Percentiles rank a stretch among this genome's conserved stretches.
Evolutionary conservation across 331 rosid genomes (phyloP).

Genomic region (Dryas integrifolia): DNA sequence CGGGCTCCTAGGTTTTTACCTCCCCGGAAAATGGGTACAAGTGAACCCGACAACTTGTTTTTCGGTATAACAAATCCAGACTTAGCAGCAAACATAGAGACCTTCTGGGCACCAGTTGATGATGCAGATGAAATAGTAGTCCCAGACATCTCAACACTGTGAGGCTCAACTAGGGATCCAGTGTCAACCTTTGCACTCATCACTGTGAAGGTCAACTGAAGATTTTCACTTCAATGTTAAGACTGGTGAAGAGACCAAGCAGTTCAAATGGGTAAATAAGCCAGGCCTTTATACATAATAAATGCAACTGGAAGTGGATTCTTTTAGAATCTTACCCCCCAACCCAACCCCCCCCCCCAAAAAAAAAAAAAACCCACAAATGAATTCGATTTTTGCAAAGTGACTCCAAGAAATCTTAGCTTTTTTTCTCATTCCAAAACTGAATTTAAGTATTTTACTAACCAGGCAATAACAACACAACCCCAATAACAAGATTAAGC

Average conservation of each 20-base stretch:
- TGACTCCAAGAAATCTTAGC: background rate
- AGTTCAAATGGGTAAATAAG: background rate
- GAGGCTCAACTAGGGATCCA: constrained; percentile 41
- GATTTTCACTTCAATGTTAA: background rate
- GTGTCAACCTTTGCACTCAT: constrained; percentile 49
- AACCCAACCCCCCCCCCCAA: too few relatives aligned
- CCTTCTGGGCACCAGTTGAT: constrained; percentile 54
- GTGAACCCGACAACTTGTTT: constrained; percentile 86
- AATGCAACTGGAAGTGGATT: background rate
- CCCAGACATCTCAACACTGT: constrained; percentile 51
- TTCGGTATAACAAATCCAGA: constrained; percentile 92
- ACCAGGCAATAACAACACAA: background rate
- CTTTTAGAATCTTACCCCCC: too few relatives aligned
- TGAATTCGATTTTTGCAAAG: background rate
- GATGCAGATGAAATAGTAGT: constrained; percentile 42
- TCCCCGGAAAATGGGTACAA: constrained; percentile 72
- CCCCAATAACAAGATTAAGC: too few relatives aligned
- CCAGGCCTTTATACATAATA: background rate
- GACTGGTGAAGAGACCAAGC: background rate
- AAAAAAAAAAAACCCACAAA: too few relatives aligned
- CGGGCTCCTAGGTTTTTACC: constrained; percentile 42
- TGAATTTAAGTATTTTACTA: background rate
- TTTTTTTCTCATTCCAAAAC: background rate
- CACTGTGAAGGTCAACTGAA: background rate
- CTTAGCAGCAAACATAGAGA: constrained; percentile 69